phyloP scores from a whole-genome alignment of 192 early-diverging fungal genomes.

The Coemansia javaensis region DNA sequence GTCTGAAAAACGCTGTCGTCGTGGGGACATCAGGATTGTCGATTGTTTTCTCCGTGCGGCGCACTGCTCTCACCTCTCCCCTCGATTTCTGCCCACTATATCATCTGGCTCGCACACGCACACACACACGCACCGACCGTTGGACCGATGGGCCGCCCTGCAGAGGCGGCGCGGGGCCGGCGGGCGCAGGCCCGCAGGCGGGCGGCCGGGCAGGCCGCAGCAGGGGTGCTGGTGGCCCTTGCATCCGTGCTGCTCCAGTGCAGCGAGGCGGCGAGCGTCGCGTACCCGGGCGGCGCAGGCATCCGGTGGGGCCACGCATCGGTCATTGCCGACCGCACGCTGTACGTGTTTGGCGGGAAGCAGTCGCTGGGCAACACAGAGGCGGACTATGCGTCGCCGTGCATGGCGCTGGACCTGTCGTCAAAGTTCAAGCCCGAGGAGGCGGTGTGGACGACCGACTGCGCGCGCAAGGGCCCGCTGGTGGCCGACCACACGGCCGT shows the following conservation, averaged over 20 bases:
- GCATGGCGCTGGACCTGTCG: constrained; percentile 26
- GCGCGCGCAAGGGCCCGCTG: constrained; percentile 15
- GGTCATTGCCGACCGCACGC: constrained; percentile 33
- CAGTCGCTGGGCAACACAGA: constrained; percentile 7
- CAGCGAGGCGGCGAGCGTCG: not conserved
- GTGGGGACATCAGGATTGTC: too few species aligned
- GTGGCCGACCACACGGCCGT: constrained; percentile 29
- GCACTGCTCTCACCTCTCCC: too few species aligned
- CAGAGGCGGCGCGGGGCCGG: too few species aligned
- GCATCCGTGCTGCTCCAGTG: constrained; percentile 1
- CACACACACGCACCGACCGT: too few species aligned
- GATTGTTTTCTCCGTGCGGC: too few species aligned
- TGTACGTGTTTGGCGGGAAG: constrained; percentile 44
- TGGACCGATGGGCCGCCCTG: too few species aligned
- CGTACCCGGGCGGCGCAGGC: constrained; percentile 12
- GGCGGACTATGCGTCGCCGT: constrained; percentile 22
- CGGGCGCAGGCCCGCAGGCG: too few species aligned
- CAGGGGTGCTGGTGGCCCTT: constrained; percentile 10
- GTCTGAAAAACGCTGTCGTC: too few species aligned
- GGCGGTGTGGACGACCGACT: constrained; percentile 13
- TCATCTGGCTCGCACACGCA: too few species aligned
- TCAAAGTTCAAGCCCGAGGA: constrained; percentile 15
- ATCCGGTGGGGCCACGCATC: constrained; percentile 35
- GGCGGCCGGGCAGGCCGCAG: not conserved
- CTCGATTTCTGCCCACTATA: too few species aligned